Evolutionary conservation across 352 stramenopile genomes (phyloP).

Genomic region (Globisporangium radiosum): DNA sequence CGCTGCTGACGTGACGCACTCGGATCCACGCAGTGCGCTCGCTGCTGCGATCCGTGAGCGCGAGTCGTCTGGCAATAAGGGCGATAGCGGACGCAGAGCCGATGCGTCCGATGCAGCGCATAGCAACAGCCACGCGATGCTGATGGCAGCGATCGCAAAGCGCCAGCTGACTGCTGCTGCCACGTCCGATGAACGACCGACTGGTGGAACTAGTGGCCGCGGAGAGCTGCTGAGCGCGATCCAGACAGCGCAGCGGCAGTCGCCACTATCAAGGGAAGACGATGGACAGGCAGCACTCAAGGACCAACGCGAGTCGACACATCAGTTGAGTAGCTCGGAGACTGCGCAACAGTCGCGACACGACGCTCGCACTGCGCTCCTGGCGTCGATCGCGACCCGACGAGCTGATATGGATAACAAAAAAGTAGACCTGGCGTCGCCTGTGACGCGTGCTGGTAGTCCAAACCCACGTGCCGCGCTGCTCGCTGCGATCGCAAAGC

Average conservation of each 20-base stretch:
- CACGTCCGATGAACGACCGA: background rate
- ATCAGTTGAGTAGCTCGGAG: no score
- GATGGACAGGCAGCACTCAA: no score
- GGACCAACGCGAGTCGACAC: no score
- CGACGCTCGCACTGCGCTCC: slow-evolving; percentile 8
- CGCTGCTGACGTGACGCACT: slow-evolving; percentile 5
- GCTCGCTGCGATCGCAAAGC: slow-evolving; percentile 14
- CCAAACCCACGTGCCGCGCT: slow-evolving; percentile 9
- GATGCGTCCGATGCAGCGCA: background rate
- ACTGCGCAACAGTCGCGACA: background rate
- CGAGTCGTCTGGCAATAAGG: background rate
- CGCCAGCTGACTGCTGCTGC: background rate
- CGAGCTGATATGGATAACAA: background rate
- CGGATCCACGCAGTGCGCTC: slow-evolving; percentile 16
- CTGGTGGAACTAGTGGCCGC: background rate
- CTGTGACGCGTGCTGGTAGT: no score
- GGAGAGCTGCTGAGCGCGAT: slow-evolving; percentile 4
- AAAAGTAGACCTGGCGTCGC: no score
- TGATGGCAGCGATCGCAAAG: slow-evolving; percentile 6
- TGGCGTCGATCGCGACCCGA: slow-evolving; percentile 4
- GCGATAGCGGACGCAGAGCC: background rate
- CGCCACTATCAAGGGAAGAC: no score
- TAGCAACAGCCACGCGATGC: slow-evolving; percentile 1
- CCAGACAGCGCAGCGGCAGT: background rate
- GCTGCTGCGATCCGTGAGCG: slow-evolving; percentile 27